phyloP scores from a whole-genome alignment of 2,329 filamentous ascomycete species.

The Coniosporium tulheliwenetii region DNA sequence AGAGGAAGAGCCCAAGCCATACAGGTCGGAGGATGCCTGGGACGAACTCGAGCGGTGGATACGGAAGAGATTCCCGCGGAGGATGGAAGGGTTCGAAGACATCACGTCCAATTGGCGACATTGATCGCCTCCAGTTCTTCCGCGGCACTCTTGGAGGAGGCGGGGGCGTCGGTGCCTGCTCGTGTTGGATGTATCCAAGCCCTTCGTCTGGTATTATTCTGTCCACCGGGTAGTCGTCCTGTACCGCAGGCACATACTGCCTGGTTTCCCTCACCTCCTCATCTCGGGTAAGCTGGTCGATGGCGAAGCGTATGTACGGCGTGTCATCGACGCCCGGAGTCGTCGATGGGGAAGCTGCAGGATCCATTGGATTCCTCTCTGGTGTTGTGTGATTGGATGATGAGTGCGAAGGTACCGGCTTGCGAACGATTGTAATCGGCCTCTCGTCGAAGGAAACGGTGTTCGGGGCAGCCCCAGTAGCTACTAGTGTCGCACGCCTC shows the following conservation, averaged over 20 bases:
- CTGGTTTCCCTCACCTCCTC: slow-evolving; percentile 44
- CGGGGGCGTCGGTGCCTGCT: neutral
- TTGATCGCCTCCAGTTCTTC: neutral
- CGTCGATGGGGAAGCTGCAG: neutral
- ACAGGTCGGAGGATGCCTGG: slow-evolving; percentile 55
- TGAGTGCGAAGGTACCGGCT: slow-evolving; percentile 12
- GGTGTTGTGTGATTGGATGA: neutral
- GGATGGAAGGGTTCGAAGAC: slow-evolving; percentile 17
- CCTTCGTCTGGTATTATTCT: slow-evolving; percentile 27
- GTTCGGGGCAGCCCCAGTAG: neutral
- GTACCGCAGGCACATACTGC: slow-evolving; percentile 29
- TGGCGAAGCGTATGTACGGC: slow-evolving; percentile 77
- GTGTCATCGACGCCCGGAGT: slow-evolving; percentile 73
- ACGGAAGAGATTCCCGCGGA: slow-evolving; percentile 9
- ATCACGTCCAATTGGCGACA: slow-evolving; percentile 6
- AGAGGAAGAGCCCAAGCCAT: slow-evolving; percentile 44
- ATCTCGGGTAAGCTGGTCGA: slow-evolving; percentile 70
- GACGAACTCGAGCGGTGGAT: slow-evolving; percentile 44
- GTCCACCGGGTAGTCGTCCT: slow-evolving; percentile 33
- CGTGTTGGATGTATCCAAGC: slow-evolving; percentile 14
- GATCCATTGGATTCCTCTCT: neutral
- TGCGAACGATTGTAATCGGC: slow-evolving; percentile 9
- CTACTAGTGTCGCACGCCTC: neutral
- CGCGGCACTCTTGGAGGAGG: neutral
- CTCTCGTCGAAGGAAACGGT: neutral